Base-by-base conservation (phyloP, 306 rosid genomes). In the Vigna hirtella region DNA sequence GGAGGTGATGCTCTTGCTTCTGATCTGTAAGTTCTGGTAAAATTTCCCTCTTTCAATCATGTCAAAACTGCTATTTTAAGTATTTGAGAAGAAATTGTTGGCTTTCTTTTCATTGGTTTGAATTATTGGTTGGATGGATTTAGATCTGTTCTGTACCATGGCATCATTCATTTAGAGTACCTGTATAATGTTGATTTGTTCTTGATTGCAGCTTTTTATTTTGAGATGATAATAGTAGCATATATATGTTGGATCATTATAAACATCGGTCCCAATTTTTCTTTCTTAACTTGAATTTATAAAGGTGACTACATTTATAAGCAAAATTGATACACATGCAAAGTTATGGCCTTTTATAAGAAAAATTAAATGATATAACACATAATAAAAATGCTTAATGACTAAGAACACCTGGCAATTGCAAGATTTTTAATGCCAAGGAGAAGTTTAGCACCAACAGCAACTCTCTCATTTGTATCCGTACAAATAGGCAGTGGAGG, bases 1-100 rank as follows among this genome's bases (percentile, higher is more conserved):
- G 98, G 98, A 84, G 98, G 97, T 82, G 97, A 94, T 86, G 98
- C 98, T 68, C 95, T 94, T 87, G 97, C 97, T 81, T 94, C 98
- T 83, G 97, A 94, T 88, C 82, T 95, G 97, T 95, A 92, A 91
- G 98, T 91, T 77, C 79, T 78, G 76, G 84, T 72, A 67, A 69
- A 83, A 51, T 11, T 71, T 32, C 70, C 56, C 50, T 73, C 17
- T 34, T 49, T 82, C 7, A 22, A 50, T 76, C 62, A 45, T 64
- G 73, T 66, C 72, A n/a, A 72, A 82, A 81, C 66, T 57, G 49
- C 62, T 65, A n/a, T 17, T 43, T 85, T 63, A 72, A 12, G 24
- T 81, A 76, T 72, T 68, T 50, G 43, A 68, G 18, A 43, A 51
- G 34, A 18, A 47, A 3, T 72, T 81, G 30, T 50, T 57, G 16